Evolutionary conservation across 495 filamentous ascomycete species (phyloP).

Genomic region (Neurospora sublineolata): DNA sequence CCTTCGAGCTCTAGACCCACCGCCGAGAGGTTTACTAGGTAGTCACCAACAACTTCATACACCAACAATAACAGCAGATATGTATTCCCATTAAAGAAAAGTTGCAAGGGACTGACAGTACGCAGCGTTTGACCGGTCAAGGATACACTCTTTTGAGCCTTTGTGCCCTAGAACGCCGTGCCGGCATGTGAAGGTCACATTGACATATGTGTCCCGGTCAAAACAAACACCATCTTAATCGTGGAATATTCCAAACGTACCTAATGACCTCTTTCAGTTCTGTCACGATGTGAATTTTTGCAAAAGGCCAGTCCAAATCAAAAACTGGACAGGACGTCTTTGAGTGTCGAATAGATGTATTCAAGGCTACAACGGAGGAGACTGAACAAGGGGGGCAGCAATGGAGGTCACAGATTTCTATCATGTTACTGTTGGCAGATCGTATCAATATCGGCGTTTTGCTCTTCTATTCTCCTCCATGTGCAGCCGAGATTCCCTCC

Average conservation of each 20-base stretch:
- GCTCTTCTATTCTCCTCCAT: too few relatives aligned
- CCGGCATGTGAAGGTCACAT: background rate
- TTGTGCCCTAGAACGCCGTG: too few relatives aligned
- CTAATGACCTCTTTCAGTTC: background rate
- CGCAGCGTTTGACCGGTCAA: background rate
- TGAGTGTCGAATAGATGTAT: background rate
- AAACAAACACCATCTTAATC: background rate
- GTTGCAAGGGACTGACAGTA: fast-evolving
- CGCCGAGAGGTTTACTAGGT: background rate
- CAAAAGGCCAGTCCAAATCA: background rate
- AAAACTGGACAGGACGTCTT: background rate
- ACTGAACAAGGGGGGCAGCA: background rate
- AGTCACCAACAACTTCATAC: background rate
- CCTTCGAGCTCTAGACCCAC: background rate
- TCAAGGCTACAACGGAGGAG: background rate
- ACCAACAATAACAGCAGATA: background rate
- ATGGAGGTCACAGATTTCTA: background rate
- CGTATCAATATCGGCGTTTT: background rate
- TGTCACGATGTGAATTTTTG: background rate
- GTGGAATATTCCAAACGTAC: background rate
- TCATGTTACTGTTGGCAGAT: too few relatives aligned
- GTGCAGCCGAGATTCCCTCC: background rate
- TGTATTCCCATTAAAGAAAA: background rate
- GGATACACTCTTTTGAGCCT: background rate
- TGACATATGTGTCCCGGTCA: background rate